Evolutionary conservation across 306 rosid species (phyloP).

Genomic region (cucumber (Cucumis sativus)): DNA sequence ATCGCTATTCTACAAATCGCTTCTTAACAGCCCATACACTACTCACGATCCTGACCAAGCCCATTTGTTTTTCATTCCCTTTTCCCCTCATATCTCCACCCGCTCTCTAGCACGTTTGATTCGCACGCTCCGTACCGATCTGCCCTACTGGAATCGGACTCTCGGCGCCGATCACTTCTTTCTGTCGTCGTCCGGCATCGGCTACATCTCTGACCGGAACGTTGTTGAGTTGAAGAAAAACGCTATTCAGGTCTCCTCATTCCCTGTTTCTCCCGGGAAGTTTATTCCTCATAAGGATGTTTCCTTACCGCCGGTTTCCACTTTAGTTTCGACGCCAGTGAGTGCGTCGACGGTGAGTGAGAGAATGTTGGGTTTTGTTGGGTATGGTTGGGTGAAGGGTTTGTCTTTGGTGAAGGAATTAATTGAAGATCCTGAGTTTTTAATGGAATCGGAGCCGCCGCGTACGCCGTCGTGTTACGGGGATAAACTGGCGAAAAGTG

Average conservation of each 20-base stretch:
- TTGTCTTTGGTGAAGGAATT: conserved; percentile 11
- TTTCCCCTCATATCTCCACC: conserved; percentile 17
- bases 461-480: conserved; percentile 10
- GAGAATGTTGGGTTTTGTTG: conserved; percentile 19
- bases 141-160: conserved; percentile 69
- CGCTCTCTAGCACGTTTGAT: conserved; percentile 40
- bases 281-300: conserved; percentile 66
- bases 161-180: conserved; percentile 77
- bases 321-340: not conserved
- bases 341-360: not conserved
- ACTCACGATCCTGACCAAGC: conserved; percentile 40
- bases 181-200: conserved; percentile 34
- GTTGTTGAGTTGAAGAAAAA: conserved; percentile 59
- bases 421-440: conserved; percentile 16
- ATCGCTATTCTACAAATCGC: conserved; percentile 39
- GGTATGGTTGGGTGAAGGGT: conserved; percentile 8
- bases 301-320: conserved; percentile 23
- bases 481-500: conserved; percentile 13
- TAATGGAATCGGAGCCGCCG: conserved; percentile 24
- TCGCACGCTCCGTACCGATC: conserved; percentile 15
- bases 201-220: conserved; percentile 28
- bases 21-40: conserved; percentile 24
- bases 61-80: conserved; percentile 15
- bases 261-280: conserved; percentile 23
- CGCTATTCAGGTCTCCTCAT: conserved; percentile 54